Evolutionary conservation across 164 flowering plant species (phyloP), one percentile per base, ranked within the genome.

Genomic region (Kalanchoe fedtschenkoi): DNA sequence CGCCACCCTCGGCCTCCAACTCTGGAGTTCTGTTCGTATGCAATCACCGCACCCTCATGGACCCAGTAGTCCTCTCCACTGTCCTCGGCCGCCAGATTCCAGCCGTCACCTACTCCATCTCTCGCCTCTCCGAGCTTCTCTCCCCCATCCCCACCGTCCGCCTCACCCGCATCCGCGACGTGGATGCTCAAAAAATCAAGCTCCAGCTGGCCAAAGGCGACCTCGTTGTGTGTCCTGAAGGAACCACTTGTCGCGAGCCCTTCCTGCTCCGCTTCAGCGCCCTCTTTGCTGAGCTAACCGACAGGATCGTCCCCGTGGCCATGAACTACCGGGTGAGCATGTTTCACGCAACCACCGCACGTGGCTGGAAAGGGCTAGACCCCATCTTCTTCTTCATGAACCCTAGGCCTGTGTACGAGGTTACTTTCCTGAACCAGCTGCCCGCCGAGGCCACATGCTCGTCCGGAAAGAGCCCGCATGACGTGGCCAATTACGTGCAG

Each of bases 311-410:
- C 14, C 99, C 99, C 1, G 99, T 95, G 5, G 97, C 91, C 0
- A 88, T 95, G 97, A 87, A 95, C 68, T 87, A 88, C 61, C 51
- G 88, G 58, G 96, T 88, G 0, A 93, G 97, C 24, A 79, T 95
- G 66, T 95, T 95, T 66, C 97, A 95, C 68, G 97, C 93, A 33
- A 95, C 97, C 6, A 95, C 99, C 0, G 99, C 97, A 0, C 61
- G 95, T 38, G 97, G 99, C 0, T 91, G 96, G 86, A 95, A 95
- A 66, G 95, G 73, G 0, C 62, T 95, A 68, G 97, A 95, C 66
- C 93, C 95, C 0, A 75, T 95, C 13, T 91, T 87, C 81, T 90
- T 90, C 86, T 83, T 93, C 76, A 93, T 93, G 97, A 93, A 93
- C 70, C 97, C 97, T 15, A 72, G 92, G 47, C 97, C 97, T 0